Conservation (phyloP, 495 filamentous ascomycete species). For the Aspergillus ostianus region DNA sequence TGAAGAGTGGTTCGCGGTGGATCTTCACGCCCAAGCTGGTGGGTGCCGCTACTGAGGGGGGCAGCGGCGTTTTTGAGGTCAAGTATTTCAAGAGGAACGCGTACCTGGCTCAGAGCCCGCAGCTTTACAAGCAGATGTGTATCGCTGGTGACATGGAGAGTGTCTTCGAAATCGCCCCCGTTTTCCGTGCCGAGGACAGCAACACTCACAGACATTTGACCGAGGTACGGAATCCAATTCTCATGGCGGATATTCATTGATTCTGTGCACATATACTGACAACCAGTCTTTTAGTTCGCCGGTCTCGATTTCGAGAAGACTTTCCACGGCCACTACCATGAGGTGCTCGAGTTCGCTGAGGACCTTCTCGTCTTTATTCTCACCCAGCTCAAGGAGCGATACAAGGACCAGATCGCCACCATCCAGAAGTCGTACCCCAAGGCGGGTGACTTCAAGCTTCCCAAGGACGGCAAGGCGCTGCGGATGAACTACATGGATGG, state of each 20-base stretch:
- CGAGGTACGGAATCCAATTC: conserved; percentile 49
- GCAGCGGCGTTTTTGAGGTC: conserved; percentile 87
- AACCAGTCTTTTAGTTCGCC: conserved; percentile 57
- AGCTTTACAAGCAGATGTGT: conserved; percentile 95
- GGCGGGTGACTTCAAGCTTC: conserved; percentile 56
- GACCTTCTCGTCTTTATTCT: conserved; percentile 87
- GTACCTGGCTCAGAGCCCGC: conserved; percentile 89
- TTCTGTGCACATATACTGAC: conserved; percentile 5
- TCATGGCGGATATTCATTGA: conserved; percentile 52
- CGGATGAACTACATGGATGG: conserved; percentile 84
- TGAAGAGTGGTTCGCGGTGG: conserved; percentile 73
- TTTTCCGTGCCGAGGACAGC: conserved; percentile 95
- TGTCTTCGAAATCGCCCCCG: conserved; percentile 86
- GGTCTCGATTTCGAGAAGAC: conserved; percentile 98
- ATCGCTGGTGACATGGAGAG: conserved; percentile 89
- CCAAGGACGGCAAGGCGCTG: conserved; percentile 69
- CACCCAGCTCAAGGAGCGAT: conserved; percentile 66
- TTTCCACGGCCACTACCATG: conserved; percentile 83
- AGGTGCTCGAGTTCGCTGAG: conserved; percentile 79
- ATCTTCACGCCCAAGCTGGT: conserved; percentile 90
- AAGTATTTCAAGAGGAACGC: conserved; percentile 86
- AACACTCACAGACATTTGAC: conserved; percentile 97
- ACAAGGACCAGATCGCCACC: conserved; percentile 64
- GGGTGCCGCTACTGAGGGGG: conserved; percentile 88
- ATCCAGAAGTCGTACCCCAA: conserved; percentile 60